Percentiles rank a stretch among this genome's conserved stretches.
These are phyloP conservation scores for Phytophthora fragariaefolia DNA, from an alignment of 352 stramenopile genomes.

Conservation along the genomic window DNA sequence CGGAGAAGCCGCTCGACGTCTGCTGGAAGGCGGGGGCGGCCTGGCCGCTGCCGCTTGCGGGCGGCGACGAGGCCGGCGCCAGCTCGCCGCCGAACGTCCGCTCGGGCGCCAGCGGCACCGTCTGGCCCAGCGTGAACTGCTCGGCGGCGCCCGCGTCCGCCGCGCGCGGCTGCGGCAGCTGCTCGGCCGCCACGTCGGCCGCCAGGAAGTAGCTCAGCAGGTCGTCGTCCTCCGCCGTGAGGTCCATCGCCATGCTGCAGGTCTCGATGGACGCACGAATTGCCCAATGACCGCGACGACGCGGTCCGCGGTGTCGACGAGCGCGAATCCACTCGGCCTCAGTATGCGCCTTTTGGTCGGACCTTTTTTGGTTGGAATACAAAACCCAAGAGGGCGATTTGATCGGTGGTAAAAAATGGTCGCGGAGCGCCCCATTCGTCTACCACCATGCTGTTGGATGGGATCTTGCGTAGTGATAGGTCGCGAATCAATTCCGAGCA, in stretches of 20 bases:
- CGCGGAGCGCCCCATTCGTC: too few relatives aligned
- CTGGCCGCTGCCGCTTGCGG: slow-evolving; percentile 4
- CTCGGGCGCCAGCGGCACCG: slow-evolving; percentile 31
- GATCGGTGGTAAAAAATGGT: not conserved
- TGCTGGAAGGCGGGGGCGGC: slow-evolving; percentile 50
- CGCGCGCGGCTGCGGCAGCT: slow-evolving; percentile 45
- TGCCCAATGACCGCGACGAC: slow-evolving; percentile 38
- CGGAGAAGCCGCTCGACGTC: slow-evolving; percentile 54
- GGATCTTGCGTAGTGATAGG: too few relatives aligned
- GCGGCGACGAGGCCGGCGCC: slow-evolving; percentile 3
- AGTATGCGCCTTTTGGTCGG: slow-evolving; percentile 8
- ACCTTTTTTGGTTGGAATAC: not conserved
- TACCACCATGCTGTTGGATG: too few relatives aligned
- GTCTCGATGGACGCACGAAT: slow-evolving; percentile 16
- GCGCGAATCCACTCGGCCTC: slow-evolving; percentile 8
- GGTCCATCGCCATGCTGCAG: slow-evolving; percentile 57
- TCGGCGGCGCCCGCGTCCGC: slow-evolving; percentile 20
- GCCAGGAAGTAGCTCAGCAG: slow-evolving; percentile 89
- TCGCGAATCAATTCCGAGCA: too few relatives aligned
- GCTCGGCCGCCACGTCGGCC: slow-evolving; percentile 69
- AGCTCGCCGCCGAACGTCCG: slow-evolving; percentile 41
- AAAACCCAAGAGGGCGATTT: not conserved
- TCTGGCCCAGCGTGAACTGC: slow-evolving; percentile 48
- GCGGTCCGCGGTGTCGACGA: slow-evolving; percentile 3
- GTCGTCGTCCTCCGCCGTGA: slow-evolving; percentile 87